Base-by-base conservation (phyloP, 2,329 filamentous ascomycete genomes). In the Hymenoscyphus linearis region DNA sequence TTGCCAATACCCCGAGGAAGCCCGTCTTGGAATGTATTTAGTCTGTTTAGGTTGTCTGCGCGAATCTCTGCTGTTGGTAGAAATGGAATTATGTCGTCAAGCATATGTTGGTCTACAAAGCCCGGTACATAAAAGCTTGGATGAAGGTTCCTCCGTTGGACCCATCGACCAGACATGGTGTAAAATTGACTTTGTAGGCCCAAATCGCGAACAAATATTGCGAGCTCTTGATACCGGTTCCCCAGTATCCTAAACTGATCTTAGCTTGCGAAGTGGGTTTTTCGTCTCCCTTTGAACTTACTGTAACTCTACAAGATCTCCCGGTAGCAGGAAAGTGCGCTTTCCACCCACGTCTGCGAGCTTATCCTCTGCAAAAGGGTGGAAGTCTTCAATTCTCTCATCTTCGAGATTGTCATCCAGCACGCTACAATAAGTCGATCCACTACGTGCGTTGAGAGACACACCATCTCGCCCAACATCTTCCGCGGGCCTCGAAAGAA, bases 151-250 rank as follows among this genome's bases (percentile, higher is more conserved):
- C 25, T 58, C 16, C 73, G 67, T 64, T 79, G 75, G 22, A 75
- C 62, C 79, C 80, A 83, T 62, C 74, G 75, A 10, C 81, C 82
- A 56, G 77, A 74, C 68, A 80, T 76, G 6, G 77, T 79, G 67
- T 79, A 80, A 67, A 80, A 80, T 60, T 83, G 81, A 37, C 72
- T 74, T 31, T 74, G 67, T 3, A 36, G 65, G 1, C 71, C 72
- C 25, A 80, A 44, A 50, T 77, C 72, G 54, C 77, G 76, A 3
- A 82, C 73, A 63, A 77, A 82, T 31, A 84, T 77, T 4, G 77
- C 80, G 54, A 83, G 71, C 14, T 80, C 70, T 27, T 60, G 66
- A 25, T 59, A 36, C 27, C 58, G 59, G 37, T 57, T 55, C 40
- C 63, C 63, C 25, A 26, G 13, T 18, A 61, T 59, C 14, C 70